Evolutionary conservation across 2,329 filamentous ascomycete genomes (phyloP).

Genomic region (Fusarium circinatum): DNA sequence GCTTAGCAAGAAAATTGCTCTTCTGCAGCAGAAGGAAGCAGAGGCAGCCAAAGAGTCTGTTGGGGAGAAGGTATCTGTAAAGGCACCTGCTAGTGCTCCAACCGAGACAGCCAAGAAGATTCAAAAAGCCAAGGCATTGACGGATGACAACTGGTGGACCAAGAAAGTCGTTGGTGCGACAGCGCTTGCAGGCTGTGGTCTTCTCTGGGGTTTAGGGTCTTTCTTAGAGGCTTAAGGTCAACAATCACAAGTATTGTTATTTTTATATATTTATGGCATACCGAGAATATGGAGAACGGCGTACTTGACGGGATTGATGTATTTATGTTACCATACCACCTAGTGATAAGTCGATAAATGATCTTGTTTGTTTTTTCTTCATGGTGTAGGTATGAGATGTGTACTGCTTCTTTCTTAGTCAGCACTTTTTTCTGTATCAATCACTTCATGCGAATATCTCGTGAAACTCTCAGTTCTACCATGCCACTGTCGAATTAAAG

Average conservation of each 20-base stretch:
- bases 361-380: background rate
- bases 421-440: conserved; percentile 32
- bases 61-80: conserved; percentile 39
- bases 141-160: conserved; percentile 73
- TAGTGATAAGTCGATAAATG: background rate
- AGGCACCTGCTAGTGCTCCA: conserved; percentile 43
- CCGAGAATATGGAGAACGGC: conserved; percentile 16
- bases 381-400: background rate
- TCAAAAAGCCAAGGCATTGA: conserved; percentile 65
- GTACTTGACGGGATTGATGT: background rate
- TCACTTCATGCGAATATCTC: conserved; percentile 22
- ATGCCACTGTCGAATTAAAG: background rate
- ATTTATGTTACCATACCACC: background rate
- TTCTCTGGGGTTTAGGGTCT: conserved; percentile 68
- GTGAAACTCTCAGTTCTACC: conserved; percentile 1
- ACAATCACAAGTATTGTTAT: background rate
- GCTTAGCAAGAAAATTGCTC: conserved; percentile 74
- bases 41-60: conserved; percentile 51
- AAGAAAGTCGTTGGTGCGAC: conserved; percentile 72
- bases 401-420: conserved; percentile 35
- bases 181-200: conserved; percentile 68
- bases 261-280: background rate
- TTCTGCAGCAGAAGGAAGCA: conserved; percentile 60
- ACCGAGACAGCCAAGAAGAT: conserved; percentile 46
- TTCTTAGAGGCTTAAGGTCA: conserved; percentile 54